Conservation (phyloP, 768 basidiomycete species). For the Trametes elegans region DNA sequence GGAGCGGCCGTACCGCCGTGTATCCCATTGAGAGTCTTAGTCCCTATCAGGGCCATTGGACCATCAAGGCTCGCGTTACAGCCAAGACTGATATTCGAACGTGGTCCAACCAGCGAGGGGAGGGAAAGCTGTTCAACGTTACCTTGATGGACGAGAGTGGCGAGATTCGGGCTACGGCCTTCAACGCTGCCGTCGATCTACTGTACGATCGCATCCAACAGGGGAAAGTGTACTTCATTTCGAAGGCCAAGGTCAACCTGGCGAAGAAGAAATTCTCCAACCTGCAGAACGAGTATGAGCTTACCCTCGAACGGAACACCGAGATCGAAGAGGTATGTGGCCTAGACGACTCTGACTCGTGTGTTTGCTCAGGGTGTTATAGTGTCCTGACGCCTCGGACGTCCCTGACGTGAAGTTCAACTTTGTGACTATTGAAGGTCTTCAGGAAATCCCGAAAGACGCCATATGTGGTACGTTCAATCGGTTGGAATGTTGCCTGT, state of each 20-base stretch:
- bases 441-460: constrained; percentile 46
- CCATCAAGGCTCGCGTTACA: constrained; percentile 91
- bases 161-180: constrained; percentile 87
- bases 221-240: constrained; percentile 89
- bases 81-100: constrained; percentile 85
- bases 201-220: constrained; percentile 86
- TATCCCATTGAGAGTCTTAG: constrained; percentile 93
- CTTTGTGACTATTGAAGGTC: constrained; percentile 63
- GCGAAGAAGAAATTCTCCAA: constrained; percentile 97
- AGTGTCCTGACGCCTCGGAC: constrained; percentile 79
- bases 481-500: not conserved
- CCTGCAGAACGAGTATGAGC: constrained; percentile 89
- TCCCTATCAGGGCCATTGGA: constrained; percentile 99
- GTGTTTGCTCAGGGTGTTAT: constrained; percentile 5
- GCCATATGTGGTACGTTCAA: not conserved
- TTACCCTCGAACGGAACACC: constrained; percentile 79
- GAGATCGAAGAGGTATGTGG: constrained; percentile 79
- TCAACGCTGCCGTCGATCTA: constrained; percentile 82
- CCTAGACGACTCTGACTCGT: not conserved
- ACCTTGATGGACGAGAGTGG: constrained; percentile 95
- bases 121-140: constrained; percentile 92
- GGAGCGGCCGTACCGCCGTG: constrained; percentile 35
- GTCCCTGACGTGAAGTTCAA: constrained; percentile 84
- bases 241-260: constrained; percentile 87
- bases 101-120: constrained; percentile 89